Evolutionary conservation across 129 eudicot species (phyloP).

Genomic region (Tagetes patula): DNA sequence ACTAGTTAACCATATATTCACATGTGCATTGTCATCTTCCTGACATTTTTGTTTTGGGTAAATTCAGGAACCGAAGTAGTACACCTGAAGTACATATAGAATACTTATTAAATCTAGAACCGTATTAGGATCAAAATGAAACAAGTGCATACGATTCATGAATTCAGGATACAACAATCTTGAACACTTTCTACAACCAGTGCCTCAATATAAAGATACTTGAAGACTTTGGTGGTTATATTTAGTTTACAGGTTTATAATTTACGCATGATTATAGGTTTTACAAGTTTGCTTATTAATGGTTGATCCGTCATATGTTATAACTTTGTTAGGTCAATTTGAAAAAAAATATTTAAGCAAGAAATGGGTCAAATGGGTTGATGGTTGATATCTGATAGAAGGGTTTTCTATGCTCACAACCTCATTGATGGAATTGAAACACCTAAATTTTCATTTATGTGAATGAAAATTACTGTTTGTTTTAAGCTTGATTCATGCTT

Average conservation of each 20-base stretch:
- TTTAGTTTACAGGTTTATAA: neutral
- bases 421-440: slow-evolving; percentile 1
- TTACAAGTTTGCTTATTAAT: neutral
- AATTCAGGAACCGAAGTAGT: neutral
- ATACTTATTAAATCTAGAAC: neutral
- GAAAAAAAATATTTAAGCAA: neutral
- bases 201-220: neutral
- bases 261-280: neutral
- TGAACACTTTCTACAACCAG: neutral
- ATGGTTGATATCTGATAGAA: neutral
- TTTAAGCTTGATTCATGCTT: slow-evolving; percentile 11
- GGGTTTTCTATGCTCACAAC: neutral
- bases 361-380: neutral
- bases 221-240: neutral
- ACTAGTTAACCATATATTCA: neutral
- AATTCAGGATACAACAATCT: neutral
- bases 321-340: neutral
- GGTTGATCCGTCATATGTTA: neutral
- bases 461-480: neutral
- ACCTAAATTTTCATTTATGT: neutral
- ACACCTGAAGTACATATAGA: neutral
- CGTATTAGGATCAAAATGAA: neutral
- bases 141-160: neutral
- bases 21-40: neutral
- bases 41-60: neutral